Conservation (phyloP, 148 eudicot species). For the Polygonum maritimum region DNA sequence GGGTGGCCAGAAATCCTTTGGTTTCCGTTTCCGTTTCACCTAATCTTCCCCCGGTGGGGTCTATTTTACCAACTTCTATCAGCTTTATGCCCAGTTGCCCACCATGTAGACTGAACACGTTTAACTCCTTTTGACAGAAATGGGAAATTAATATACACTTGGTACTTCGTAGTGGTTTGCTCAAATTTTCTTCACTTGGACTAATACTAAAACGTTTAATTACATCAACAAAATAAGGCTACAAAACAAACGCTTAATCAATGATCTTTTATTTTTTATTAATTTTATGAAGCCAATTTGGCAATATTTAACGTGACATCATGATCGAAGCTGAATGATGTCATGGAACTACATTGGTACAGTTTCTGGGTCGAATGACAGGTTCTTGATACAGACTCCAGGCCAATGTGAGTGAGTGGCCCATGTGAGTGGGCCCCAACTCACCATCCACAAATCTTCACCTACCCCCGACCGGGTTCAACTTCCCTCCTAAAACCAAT, state of each 20-base stretch:
- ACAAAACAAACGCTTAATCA: no score
- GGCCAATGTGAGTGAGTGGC: no score
- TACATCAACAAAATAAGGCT: no score
- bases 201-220: background rate
- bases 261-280: no score
- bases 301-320: no score
- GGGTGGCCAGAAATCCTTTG: background rate
- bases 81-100: background rate
- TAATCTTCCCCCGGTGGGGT: background rate
- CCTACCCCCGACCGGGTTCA: constrained; percentile 47
- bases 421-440: constrained; percentile 17
- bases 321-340: no score
- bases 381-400: no score
- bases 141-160: no score
- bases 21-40: no score
- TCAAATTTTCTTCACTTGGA: background rate
- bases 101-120: background rate
- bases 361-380: no score
- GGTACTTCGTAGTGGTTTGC: background rate
- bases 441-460: constrained; percentile 17
- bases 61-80: background rate
- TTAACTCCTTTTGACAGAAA: background rate
- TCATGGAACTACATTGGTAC: no score
- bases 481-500: constrained; percentile 14
- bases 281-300: no score